Conservation (phyloP, 164 flowering plant species). For the Magnolia officinalis region DNA sequence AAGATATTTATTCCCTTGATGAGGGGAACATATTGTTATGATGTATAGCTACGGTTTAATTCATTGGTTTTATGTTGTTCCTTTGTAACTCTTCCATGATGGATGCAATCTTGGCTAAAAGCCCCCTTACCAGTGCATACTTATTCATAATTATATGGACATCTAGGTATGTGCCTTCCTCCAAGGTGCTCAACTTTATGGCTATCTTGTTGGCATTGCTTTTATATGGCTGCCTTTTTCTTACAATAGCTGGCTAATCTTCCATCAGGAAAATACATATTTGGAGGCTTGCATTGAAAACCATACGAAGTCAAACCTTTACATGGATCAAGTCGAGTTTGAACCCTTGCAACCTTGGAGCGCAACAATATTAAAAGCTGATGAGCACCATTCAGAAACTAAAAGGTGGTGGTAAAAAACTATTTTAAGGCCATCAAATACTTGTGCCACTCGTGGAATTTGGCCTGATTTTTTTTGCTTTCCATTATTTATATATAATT, state of each 20-base stretch:
- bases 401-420: conserved; percentile 38
- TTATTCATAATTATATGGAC: neutral
- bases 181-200: neutral
- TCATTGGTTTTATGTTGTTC: no score
- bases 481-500: neutral
- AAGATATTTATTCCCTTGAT: no score
- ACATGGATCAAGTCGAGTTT: conserved; percentile 98
- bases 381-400: conserved; percentile 37
- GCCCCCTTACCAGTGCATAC: neutral
- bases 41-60: no score
- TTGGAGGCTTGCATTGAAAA: conserved; percentile 96
- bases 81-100: neutral
- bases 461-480: neutral
- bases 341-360: conserved; percentile 82
- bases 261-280: conserved; percentile 72
- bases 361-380: conserved; percentile 57
- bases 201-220: neutral
- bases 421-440: conserved; percentile 2
- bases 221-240: neutral
- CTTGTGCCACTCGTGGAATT: conserved; percentile 5
- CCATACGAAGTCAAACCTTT: conserved; percentile 89
- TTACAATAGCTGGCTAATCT: neutral
- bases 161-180: no score
- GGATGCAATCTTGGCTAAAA: neutral
- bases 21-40: no score